Conservation (phyloP, 2,329 filamentous ascomycete species). For the Torrubiella hemipterigena region DNA sequence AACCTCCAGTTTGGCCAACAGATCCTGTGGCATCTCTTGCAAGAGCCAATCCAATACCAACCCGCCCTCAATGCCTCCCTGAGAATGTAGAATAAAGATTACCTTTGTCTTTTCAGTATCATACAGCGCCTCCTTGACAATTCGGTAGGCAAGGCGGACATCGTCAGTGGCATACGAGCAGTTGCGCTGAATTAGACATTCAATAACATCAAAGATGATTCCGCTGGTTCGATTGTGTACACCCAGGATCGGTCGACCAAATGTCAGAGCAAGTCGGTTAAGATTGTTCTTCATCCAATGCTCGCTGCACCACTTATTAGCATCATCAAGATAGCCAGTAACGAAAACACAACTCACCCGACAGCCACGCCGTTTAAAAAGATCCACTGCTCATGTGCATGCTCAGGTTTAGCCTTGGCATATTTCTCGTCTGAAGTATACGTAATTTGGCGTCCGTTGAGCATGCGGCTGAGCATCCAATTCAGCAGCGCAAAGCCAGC, state of each 20-base stretch:
- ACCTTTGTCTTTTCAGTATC: constrained; percentile 53
- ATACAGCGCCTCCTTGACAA: constrained; percentile 52
- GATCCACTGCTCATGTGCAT: constrained; percentile 62
- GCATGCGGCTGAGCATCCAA: constrained; percentile 31
- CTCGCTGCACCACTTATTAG: constrained; percentile 23
- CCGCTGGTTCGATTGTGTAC: constrained; percentile 68
- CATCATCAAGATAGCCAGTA: not conserved
- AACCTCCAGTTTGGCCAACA: constrained; percentile 59
- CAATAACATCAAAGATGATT: constrained; percentile 63
- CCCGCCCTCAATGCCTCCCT: constrained; percentile 64
- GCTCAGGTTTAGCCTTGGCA: constrained; percentile 32
- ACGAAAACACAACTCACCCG: constrained; percentile 29
- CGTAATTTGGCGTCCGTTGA: constrained; percentile 37
- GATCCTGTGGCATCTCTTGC: constrained; percentile 54
- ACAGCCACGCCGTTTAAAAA: constrained; percentile 64
- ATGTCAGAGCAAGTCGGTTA: constrained; percentile 59
- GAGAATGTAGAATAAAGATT: constrained; percentile 63
- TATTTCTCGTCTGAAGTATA: constrained; percentile 42
- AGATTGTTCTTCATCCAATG: constrained; percentile 62
- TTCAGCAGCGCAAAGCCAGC: constrained; percentile 36
- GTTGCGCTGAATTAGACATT: constrained; percentile 67
- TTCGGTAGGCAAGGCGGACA: constrained; percentile 47
- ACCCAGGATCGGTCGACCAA: constrained; percentile 57
- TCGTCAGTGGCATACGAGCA: constrained; percentile 61
- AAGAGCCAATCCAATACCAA: constrained; percentile 68